Evolutionary conservation across 2,329 filamentous ascomycete species (phyloP).

Genomic region (Colletotrichum somersetense): DNA sequence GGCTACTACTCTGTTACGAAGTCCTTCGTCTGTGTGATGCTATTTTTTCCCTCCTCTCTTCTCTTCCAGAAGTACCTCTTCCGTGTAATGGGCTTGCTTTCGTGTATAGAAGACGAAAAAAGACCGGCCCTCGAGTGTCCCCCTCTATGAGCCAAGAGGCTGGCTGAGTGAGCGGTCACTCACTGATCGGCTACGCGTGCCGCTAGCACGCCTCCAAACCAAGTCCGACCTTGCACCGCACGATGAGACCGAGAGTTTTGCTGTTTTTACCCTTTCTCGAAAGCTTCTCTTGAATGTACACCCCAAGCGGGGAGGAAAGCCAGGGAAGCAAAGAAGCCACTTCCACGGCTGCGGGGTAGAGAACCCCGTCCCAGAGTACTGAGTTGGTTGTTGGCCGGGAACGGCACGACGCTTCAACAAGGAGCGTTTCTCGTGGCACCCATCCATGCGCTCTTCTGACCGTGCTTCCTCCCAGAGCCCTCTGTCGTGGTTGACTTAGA

Average conservation of each 20-base stretch:
- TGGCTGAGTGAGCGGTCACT: not conserved
- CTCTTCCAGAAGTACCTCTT: not conserved
- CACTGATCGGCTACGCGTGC: constrained; percentile 10
- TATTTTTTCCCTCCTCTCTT: not conserved
- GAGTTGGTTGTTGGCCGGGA: not conserved
- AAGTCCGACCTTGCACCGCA: not conserved
- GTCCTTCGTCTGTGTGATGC: not conserved
- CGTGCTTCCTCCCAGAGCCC: not conserved
- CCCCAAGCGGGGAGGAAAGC: not conserved
- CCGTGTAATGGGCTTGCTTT: not conserved
- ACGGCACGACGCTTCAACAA: not conserved
- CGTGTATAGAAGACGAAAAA: not conserved
- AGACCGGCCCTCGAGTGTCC: not conserved
- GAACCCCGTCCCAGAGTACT: not conserved
- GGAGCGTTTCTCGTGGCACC: constrained; percentile 1
- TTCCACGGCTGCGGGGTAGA: constrained; percentile 6
- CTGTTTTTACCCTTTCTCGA: not conserved
- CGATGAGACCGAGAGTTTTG: constrained; percentile 11
- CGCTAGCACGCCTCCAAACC: not conserved
- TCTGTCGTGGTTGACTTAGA: not conserved
- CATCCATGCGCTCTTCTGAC: constrained; percentile 7
- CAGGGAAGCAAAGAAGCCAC: constrained; percentile 6
- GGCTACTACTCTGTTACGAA: not conserved
- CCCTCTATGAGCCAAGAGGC: not conserved
- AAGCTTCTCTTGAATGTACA: not conserved